These are phyloP conservation scores for Anethum foeniculum DNA, from an alignment of 140 eudicot genomes.

Conservation along the genomic window DNA sequence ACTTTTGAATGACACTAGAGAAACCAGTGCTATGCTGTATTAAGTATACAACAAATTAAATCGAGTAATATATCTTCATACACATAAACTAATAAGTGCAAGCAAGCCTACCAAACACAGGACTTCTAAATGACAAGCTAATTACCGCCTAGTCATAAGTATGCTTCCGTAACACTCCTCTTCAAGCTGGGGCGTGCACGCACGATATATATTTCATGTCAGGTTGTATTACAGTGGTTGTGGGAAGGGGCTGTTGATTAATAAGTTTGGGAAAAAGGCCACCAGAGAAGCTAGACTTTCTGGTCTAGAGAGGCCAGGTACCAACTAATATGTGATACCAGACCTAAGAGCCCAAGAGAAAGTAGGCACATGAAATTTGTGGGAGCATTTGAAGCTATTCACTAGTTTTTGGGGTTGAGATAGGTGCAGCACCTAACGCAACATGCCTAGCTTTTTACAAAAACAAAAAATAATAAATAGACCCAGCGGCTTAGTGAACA, in stretches of 20 bases:
- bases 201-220: too few relatives aligned
- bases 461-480: neutral
- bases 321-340: neutral
- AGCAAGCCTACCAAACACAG: neutral
- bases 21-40: neutral
- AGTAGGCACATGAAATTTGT: neutral
- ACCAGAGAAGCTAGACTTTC: too few relatives aligned
- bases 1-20: too few relatives aligned
- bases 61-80: neutral
- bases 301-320: neutral
- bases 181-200: neutral
- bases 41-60: neutral
- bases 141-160: neutral
- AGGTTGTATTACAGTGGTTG: neutral
- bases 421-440: neutral
- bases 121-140: neutral
- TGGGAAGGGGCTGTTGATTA: neutral
- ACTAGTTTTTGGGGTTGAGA: neutral
- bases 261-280: neutral
- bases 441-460: neutral
- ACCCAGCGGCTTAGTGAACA: neutral
- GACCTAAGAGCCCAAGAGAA: neutral
- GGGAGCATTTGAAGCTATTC: neutral
- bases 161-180: neutral
- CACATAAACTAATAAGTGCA: neutral